These are phyloP conservation scores for Saprolegnia parasitica DNA, from an alignment of 352 stramenopile genomes.

Conservation along the genomic window DNA sequence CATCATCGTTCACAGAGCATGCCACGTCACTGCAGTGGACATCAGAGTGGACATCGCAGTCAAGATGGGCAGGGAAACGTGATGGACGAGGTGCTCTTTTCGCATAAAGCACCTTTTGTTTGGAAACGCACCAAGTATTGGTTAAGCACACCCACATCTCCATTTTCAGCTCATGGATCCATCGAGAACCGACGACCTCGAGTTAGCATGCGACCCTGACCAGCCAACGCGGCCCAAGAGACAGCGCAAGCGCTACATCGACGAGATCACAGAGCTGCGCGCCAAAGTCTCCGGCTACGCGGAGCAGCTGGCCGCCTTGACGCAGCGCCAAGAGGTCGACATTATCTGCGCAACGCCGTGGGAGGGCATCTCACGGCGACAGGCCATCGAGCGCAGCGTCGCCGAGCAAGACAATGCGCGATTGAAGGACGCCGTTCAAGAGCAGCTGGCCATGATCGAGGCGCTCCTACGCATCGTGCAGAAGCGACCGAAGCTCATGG, in stretches of 20 bases:
- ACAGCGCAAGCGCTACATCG: not conserved
- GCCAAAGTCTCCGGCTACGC: not conserved
- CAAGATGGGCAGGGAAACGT: too few relatives aligned
- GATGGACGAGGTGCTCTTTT: too few relatives aligned
- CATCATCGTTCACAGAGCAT: too few relatives aligned
- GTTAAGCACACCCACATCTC: too few relatives aligned
- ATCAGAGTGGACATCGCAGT: too few relatives aligned
- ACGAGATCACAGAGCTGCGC: not conserved
- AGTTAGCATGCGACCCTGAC: too few relatives aligned
- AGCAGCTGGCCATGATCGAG: not conserved
- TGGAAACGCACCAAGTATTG: too few relatives aligned
- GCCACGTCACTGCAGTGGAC: too few relatives aligned
- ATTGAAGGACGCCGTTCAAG: not conserved
- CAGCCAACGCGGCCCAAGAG: not conserved
- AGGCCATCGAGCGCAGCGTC: conserved; percentile 1
- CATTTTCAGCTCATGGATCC: too few relatives aligned
- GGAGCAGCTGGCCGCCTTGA: not conserved
- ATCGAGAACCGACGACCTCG: too few relatives aligned
- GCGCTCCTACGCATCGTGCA: conserved; percentile 18
- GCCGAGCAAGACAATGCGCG: conserved; percentile 13
- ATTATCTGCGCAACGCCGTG: conserved; percentile 3
- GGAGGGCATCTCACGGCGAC: conserved; percentile 9
- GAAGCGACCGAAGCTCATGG: conserved; percentile 10
- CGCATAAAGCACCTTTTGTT: too few relatives aligned
- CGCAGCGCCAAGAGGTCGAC: not conserved